These are phyloP conservation scores for Xylariomycetidae sp. DNA, from an alignment of 2,329 filamentous ascomycete species.

Conservation along the genomic window DNA sequence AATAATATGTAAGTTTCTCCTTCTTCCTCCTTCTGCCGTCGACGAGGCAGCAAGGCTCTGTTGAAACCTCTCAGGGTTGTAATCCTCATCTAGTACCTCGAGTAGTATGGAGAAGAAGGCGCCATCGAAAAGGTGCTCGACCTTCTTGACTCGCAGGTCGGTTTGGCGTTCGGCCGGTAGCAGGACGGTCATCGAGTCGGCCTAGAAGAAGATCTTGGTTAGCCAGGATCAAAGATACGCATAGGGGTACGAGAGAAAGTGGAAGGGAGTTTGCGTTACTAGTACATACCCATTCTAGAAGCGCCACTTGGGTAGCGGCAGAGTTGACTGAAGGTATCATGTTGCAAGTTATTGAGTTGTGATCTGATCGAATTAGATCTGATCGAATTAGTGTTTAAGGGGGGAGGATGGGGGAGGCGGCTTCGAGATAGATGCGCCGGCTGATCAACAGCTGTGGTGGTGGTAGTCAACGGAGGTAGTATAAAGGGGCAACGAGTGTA, in stretches of 20 bases:
- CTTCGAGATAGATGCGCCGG: no score
- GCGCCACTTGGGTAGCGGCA: constrained; percentile 16
- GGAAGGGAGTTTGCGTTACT: constrained; percentile 10
- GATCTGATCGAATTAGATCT: no score
- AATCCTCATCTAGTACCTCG: constrained; percentile 53
- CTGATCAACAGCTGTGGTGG: no score
- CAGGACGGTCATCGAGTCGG: constrained; percentile 22
- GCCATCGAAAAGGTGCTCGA: constrained; percentile 50
- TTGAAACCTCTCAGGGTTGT: constrained; percentile 51
- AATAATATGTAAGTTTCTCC: constrained; percentile 48
- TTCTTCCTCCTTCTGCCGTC: constrained; percentile 37
- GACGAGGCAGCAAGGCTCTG: constrained; percentile 35
- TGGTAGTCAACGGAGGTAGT: no score
- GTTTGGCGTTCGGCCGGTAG: constrained; percentile 27
- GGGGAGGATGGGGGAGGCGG: no score
- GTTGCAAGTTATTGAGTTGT: no score
- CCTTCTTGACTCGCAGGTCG: constrained; percentile 41
- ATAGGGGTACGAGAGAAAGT: constrained; percentile 26
- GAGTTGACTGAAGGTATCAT: constrained; percentile 22
- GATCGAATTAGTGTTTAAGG: no score
- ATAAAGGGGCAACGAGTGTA: no score
- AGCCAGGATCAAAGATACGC: constrained; percentile 14
- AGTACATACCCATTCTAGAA: constrained; percentile 26
- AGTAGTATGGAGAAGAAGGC: constrained; percentile 51
- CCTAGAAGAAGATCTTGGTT: constrained; percentile 14